Evolutionary conservation across 2,329 filamentous ascomycete species (phyloP).

Genomic region (Paracamarosporium sp.): DNA sequence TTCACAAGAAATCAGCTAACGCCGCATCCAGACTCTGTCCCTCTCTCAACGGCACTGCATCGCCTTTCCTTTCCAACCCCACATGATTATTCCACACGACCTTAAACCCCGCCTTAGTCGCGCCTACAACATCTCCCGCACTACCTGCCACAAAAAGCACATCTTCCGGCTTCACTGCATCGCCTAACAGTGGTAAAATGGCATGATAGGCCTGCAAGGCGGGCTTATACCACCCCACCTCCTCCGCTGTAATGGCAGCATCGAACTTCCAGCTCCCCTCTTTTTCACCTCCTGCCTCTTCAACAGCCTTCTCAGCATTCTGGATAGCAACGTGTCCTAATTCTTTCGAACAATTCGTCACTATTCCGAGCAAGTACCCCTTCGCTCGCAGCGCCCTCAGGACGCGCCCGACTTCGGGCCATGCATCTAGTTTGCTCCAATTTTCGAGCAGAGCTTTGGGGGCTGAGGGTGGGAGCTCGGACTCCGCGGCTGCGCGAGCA

Average conservation of each 20-base stretch:
- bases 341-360: conserved; percentile 49
- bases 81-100: conserved; percentile 28
- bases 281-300: conserved; percentile 7
- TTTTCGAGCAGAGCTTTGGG: neutral
- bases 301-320: neutral
- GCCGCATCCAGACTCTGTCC: conserved; percentile 7
- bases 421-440: neutral
- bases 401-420: conserved; percentile 19
- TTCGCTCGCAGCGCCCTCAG: conserved; percentile 25
- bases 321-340: conserved; percentile 29
- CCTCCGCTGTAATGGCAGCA: conserved; percentile 47
- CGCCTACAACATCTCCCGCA: conserved; percentile 49
- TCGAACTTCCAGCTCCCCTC: conserved; percentile 32
- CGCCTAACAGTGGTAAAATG: conserved; percentile 25
- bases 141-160: conserved; percentile 35
- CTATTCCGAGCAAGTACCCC: conserved; percentile 45
- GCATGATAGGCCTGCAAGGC: conserved; percentile 40
- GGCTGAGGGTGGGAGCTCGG: conserved; percentile 24
- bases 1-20: conserved; percentile 6
- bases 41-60: conserved; percentile 8
- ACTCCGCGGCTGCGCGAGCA: neutral
- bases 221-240: conserved; percentile 52
- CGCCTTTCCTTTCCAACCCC: conserved; percentile 2
- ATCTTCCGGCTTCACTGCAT: conserved; percentile 5
- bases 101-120: conserved; percentile 46